phyloP scores from a whole-genome alignment of 768 basidiomycete species.

The Lyophyllum shimeji region DNA sequence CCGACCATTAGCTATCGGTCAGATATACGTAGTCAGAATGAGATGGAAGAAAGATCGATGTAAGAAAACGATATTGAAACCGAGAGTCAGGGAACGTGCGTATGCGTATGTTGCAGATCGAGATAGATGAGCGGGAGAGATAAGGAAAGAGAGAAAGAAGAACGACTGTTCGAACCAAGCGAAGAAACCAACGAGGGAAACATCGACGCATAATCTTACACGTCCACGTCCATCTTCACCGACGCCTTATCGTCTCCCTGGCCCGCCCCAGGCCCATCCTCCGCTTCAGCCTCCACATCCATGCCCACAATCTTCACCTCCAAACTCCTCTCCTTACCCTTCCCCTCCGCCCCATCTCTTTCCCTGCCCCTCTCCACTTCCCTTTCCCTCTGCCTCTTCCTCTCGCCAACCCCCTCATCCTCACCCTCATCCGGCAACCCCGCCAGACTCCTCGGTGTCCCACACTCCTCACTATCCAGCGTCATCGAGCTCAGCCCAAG shows the following conservation, averaged over 20 bases:
- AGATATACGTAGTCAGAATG: too few relatives aligned
- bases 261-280: conserved; percentile 9
- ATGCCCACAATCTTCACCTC: conserved; percentile 28
- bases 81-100: background rate
- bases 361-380: background rate
- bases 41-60: too few relatives aligned
- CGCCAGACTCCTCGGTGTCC: conserved; percentile 24
- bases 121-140: background rate
- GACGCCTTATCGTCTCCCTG: conserved; percentile 6
- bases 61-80: too few relatives aligned
- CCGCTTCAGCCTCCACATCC: conserved; percentile 14
- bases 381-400: background rate
- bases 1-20: too few relatives aligned
- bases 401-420: background rate
- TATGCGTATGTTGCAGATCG: background rate
- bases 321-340: conserved; percentile 14
- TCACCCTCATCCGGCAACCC: conserved; percentile 21
- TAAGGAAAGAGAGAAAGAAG: background rate
- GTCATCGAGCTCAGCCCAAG: conserved; percentile 22
- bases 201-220: background rate
- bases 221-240: conserved; percentile 30
- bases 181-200: background rate
- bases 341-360: background rate
- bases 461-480: conserved; percentile 17
- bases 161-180: background rate